A percentile compares a stretch with the other conserved stretches of the same genome.
These are phyloP conservation scores for Acanthamoeba rhysodes DNA, from an alignment of 208 protist genomes.

Conservation along the genomic window DNA sequence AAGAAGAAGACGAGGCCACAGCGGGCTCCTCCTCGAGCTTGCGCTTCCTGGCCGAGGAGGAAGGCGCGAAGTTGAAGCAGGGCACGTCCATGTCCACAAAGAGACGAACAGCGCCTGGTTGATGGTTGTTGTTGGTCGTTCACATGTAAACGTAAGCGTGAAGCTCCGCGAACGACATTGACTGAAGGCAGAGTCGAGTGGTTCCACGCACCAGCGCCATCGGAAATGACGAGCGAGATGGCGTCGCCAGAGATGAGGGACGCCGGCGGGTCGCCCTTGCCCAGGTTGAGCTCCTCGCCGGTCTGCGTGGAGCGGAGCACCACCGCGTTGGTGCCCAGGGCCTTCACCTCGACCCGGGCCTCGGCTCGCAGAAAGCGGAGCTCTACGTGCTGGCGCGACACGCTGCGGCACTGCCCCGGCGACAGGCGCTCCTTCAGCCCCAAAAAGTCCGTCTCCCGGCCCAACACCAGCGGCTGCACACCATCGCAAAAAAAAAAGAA, in stretches of 20 bases:
- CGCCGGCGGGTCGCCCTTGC: neutral
- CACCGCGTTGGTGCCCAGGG: slow-evolving; percentile 20
- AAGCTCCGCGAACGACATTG: too few species aligned
- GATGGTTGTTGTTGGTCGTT: neutral
- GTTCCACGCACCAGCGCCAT: neutral
- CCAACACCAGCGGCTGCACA: neutral
- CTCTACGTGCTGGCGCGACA: slow-evolving; percentile 51
- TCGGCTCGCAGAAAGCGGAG: neutral
- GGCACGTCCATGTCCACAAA: slow-evolving; percentile 4
- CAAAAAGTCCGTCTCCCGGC: neutral
- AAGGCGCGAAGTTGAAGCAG: neutral
- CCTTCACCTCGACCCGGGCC: neutral
- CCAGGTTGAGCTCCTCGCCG: neutral
- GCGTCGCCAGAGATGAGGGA: neutral
- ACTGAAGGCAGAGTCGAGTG: neutral
- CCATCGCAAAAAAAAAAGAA: too few species aligned
- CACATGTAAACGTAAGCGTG: neutral
- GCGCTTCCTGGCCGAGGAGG: neutral
- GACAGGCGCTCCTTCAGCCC: slow-evolving; percentile 9
- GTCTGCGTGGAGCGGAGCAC: neutral
- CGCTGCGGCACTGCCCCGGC: neutral
- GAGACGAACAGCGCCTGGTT: neutral
- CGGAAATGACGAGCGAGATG: neutral
- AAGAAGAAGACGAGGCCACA: neutral
- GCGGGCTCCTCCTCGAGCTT: neutral